Evolutionary conservation across 805 yeast genomes (phyloP), one percentile per base, ranked within the genome.

Genomic region (Saccharomycopsis sp.): DNA sequence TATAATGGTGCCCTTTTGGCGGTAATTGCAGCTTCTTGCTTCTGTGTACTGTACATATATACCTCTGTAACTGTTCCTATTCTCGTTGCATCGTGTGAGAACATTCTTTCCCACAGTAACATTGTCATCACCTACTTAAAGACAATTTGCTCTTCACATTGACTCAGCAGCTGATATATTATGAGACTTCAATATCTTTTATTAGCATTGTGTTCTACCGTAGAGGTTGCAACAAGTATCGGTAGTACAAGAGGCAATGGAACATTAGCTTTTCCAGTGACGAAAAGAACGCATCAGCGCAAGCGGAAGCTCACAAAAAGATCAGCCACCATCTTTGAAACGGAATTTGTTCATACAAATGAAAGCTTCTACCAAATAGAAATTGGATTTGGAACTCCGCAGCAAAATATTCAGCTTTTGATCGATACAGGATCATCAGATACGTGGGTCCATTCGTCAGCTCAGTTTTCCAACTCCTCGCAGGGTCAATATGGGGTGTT

Each of bases 341-440:
- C 21, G 18, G 48, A n/a, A 12, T 44, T 51, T 21, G 21, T 14
- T n/a, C 41, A 53, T 12, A 44, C 18, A 9, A 56, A 41, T 24
- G 15, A n/a, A 21, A 20, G 74, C 9, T 81, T 79, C 60, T 81
- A 79, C 63, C 70, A 77, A 8, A 78, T 75, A 1, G 70, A 69
- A 2, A 57, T 80, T 29, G 65, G 67, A 20, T 66, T 86, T 24
- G 91, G 92, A 2, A 78, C 87, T 0, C 78, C 84, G 1, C 65
- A 73, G 0, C 85, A 84, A 64, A 67, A 71, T 14, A 72, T 85
- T 4, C 72, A 72, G 3, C 80, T 85, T 7, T 67, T 84, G 40
- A 67, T 87, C n/a, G 92, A 87, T 65, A 86, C 91, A 0, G 92
- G 91, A 1, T 85, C 91, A 0, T 78, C 87, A 0, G 91, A 86